A percentile compares a stretch with the other conserved stretches of the same genome.
Evolutionary conservation across 2,329 filamentous ascomycete genomes (phyloP).

Genomic region (Lomentospora prolificans): DNA sequence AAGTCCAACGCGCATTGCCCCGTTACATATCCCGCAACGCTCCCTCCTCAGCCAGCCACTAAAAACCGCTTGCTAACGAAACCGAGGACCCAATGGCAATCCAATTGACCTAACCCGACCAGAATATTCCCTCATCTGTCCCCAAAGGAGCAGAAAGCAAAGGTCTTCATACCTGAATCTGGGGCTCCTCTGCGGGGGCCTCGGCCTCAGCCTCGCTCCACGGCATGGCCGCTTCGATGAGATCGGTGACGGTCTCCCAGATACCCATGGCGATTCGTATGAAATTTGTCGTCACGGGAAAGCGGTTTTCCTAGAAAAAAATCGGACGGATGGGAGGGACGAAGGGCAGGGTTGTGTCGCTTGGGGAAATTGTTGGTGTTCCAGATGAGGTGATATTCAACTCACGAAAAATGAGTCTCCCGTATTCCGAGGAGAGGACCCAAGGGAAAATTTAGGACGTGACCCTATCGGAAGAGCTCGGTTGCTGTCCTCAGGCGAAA

Average conservation of each 20-base stretch:
- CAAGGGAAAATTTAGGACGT: slow-evolving; percentile 5
- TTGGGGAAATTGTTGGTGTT: not conserved
- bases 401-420: not conserved
- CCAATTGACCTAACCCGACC: not conserved
- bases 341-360: not conserved
- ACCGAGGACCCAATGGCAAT: not conserved
- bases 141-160: not conserved
- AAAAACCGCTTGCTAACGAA: no score
- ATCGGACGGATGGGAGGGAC: not conserved
- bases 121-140: not conserved
- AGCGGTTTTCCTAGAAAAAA: not conserved
- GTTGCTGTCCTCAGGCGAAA: slow-evolving; percentile 7
- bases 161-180: slow-evolving; percentile 18
- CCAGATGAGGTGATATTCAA: slow-evolving; percentile 7
- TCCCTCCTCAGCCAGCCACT: no score
- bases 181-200: slow-evolving; percentile 56
- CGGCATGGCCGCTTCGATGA: slow-evolving; percentile 55
- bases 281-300: not conserved
- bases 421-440: not conserved
- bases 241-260: slow-evolving; percentile 55
- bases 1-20: not conserved
- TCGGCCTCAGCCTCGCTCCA: slow-evolving; percentile 57
- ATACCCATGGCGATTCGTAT: slow-evolving; percentile 47
- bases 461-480: slow-evolving; percentile 7
- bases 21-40: not conserved